These are phyloP conservation scores for Nakaseomyces delphensis DNA, from an alignment of 1,139 yeast species.

Conservation along the genomic window DNA sequence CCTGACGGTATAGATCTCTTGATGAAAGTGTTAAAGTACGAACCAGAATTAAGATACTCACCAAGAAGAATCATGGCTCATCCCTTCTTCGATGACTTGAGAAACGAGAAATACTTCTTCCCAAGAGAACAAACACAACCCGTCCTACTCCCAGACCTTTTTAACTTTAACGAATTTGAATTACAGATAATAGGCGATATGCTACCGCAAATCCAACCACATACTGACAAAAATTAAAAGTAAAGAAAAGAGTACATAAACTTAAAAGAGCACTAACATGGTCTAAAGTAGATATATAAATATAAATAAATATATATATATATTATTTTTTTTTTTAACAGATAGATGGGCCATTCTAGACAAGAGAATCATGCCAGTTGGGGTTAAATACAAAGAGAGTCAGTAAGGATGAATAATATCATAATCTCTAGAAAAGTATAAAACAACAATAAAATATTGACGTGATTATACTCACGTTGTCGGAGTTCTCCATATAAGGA, in stretches of 20 bases:
- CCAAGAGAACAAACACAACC: slow-evolving; percentile 43
- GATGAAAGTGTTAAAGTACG: slow-evolving; percentile 61
- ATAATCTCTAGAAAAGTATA: too few relatives aligned
- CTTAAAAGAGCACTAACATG: too few relatives aligned
- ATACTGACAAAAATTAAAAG: slow-evolving; percentile 9
- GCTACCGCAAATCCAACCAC: slow-evolving; percentile 25
- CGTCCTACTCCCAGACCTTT: slow-evolving; percentile 33
- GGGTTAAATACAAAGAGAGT: too few relatives aligned
- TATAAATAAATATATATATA: too few relatives aligned
- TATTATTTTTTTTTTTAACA: too few relatives aligned
- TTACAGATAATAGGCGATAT: slow-evolving; percentile 35
- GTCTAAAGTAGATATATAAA: too few relatives aligned
- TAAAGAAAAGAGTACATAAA: neutral
- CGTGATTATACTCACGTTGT: too few relatives aligned
- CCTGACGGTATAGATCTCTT: slow-evolving; percentile 62
- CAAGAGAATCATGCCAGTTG: too few relatives aligned
- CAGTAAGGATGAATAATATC: too few relatives aligned
- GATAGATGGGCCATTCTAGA: too few relatives aligned
- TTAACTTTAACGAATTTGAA: slow-evolving; percentile 37
- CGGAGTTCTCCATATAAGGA: too few relatives aligned
- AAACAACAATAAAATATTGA: too few relatives aligned
- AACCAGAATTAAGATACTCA: slow-evolving; percentile 57
- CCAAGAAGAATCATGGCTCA: slow-evolving; percentile 64
- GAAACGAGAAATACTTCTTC: slow-evolving; percentile 46
- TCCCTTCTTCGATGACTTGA: slow-evolving; percentile 62